Evolutionary conservation across 345 rosid genomes (phyloP).

Genomic region (Gossypioides kirkii): DNA sequence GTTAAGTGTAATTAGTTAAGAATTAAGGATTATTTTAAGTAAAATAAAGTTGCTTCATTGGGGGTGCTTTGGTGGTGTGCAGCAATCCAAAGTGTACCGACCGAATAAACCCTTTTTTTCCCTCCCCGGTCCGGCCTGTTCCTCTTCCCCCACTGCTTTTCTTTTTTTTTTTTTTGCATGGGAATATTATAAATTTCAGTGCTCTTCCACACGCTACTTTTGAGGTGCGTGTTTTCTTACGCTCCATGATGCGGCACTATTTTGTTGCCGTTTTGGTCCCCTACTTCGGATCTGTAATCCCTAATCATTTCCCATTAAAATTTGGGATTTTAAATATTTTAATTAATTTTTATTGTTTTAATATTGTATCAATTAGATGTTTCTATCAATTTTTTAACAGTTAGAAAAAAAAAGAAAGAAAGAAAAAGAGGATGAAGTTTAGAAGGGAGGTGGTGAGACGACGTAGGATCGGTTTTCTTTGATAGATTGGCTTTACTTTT

Average conservation of each 20-base stretch:
- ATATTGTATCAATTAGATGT: too few species aligned
- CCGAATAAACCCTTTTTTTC: conserved; percentile 24
- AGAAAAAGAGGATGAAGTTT: neutral
- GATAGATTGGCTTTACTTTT: neutral
- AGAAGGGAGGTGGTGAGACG: neutral
- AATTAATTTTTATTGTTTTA: too few species aligned
- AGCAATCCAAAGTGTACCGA: conserved; percentile 22
- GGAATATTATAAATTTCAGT: conserved; percentile 28
- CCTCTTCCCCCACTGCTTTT: conserved; percentile 16
- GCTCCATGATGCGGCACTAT: neutral
- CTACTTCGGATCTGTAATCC: too few species aligned
- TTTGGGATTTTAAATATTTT: too few species aligned
- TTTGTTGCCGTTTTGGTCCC: neutral
- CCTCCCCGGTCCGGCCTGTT: conserved; percentile 33
- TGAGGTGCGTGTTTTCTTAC: conserved; percentile 6
- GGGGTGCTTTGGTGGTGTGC: conserved; percentile 13
- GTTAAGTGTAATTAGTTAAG: neutral
- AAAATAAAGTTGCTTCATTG: neutral
- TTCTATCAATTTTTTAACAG: too few species aligned
- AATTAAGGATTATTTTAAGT: neutral
- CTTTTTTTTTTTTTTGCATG: conserved; percentile 37
- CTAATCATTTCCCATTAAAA: too few species aligned
- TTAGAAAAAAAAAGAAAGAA: neutral
- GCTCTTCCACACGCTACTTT: conserved; percentile 15
- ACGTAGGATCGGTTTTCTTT: neutral